Base-by-base conservation (phyloP, 768 basidiomycete species). In the Cantharellus anzutake region DNA sequence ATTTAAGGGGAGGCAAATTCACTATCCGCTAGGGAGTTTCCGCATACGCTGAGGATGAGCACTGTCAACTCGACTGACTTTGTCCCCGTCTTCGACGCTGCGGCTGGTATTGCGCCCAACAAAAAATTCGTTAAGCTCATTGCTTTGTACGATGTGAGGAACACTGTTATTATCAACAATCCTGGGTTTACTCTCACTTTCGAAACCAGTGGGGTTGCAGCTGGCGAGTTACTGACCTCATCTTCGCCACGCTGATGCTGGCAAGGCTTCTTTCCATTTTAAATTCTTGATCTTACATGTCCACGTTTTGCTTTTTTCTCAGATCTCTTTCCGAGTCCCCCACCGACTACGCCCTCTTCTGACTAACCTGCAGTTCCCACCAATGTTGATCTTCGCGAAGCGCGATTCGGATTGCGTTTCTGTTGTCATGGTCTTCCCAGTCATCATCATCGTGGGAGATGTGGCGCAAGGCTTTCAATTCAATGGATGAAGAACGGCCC, bases 61-160 rank as follows among this genome's bases (percentile, higher is more conserved):
- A n/a, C 77, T 20, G 82, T 96, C 68, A 94, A 97, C 69, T 94
- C 91, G 59, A 86, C 90, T 65, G 93, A 96, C 73, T 93, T 96
- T 71, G 70, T 89, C 68, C 88, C 83, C 62, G 87, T 92, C 77
- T 98, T 98, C 71, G 94, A 98, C 68, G 93, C 92, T 66, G 74
- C 73, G 63, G 94, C 87, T 51, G 94, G 94, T 66, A 98, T 98
- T 70, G 78, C 82, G 70, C 81, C 97, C 70, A 96, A 86, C 82
- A 67, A 74, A 63, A 83, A 83, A 74, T 97, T 98, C 68, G 86
- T 97, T 77, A 98, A 98, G 81, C 81, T 96, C 67, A 83, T 98
- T 70, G 70, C 86, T 50, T 96, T 92, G 91, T 93, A 89, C 77
- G 86, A 89, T 73, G 56, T 57, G 42, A 57, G 56, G 20, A 7